Conservation (phyloP, 78 protist genomes). For the Diacronema lutheri region DNA sequence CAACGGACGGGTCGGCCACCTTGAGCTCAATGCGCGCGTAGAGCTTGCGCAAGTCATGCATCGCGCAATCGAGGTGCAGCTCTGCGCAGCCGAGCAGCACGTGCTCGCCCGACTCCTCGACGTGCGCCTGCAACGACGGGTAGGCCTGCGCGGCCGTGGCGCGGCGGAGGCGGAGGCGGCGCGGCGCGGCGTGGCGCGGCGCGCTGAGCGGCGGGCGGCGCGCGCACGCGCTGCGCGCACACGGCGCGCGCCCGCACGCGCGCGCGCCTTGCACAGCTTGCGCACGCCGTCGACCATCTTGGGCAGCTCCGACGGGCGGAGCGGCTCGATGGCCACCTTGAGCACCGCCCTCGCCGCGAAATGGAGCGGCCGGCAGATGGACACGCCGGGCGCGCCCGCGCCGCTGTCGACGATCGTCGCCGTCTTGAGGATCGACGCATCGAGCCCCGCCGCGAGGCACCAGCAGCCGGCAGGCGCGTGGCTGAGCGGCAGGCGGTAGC, state of each 20-base stretch:
- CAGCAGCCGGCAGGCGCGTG: conserved; percentile 84
- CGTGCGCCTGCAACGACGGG: conserved; percentile 79
- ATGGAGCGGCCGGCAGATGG: conserved; percentile 37
- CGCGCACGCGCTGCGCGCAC: too few species aligned
- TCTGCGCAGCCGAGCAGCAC: conserved; percentile 96
- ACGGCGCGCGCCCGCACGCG: too few species aligned
- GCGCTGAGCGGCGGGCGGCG: too few species aligned
- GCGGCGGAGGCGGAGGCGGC: too few species aligned
- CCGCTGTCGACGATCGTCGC: conserved; percentile 66
- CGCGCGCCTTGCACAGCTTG: conserved; percentile 18
- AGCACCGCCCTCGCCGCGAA: conserved; percentile 65
- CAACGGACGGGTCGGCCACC: conserved; percentile 91
- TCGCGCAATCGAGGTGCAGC: conserved; percentile 90
- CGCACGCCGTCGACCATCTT: conserved; percentile 95
- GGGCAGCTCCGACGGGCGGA: conserved; percentile 94
- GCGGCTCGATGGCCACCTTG: conserved; percentile 92
- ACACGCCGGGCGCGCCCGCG: neutral
- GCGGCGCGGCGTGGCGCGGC: conserved; percentile 66
- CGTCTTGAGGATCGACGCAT: conserved; percentile 72
- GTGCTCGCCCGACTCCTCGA: conserved; percentile 98
- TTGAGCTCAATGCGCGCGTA: conserved; percentile 84
- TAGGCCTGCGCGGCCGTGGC: too few species aligned
- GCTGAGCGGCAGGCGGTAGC: conserved; percentile 73
- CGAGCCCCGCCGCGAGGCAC: conserved; percentile 92
- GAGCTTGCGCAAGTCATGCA: conserved; percentile 90